phyloP scores from a whole-genome alignment of 2,329 filamentous ascomycete species.

The Lasiodiplodia theobromae region DNA sequence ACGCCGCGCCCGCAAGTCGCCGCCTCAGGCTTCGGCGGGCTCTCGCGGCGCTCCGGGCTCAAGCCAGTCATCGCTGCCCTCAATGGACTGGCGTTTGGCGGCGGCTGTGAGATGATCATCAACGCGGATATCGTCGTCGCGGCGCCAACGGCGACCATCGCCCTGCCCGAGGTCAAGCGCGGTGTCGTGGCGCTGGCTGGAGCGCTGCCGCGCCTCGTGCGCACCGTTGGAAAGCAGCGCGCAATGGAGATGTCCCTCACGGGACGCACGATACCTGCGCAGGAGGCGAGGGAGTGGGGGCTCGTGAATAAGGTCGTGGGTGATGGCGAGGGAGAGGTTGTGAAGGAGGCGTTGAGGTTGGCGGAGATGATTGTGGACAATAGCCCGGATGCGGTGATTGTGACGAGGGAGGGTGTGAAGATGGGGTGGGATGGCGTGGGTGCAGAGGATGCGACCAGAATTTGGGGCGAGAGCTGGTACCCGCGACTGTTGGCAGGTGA shows the following conservation, averaged over 20 bases:
- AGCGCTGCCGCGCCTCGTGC: conserved; percentile 38
- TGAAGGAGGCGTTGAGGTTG: conserved; percentile 66
- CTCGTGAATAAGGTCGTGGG: conserved; percentile 38
- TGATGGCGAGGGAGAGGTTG: conserved; percentile 49
- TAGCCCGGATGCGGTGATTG: conserved; percentile 78
- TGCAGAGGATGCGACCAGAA: conserved; percentile 67
- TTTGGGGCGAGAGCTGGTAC: conserved; percentile 66
- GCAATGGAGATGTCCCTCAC: conserved; percentile 40
- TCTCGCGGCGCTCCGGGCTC: conserved; percentile 64
- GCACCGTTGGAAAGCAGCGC: conserved; percentile 39
- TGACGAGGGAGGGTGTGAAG: conserved; percentile 74
- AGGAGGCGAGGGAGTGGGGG: conserved; percentile 37
- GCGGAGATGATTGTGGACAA: conserved; percentile 69
- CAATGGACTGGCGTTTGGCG: conserved; percentile 56
- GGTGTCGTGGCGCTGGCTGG: conserved; percentile 39
- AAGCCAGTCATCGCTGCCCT: conserved; percentile 68
- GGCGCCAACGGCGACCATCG: conserved; percentile 36
- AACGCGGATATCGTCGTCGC: conserved; percentile 42
- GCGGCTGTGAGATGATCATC: conserved; percentile 38
- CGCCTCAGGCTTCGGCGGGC: conserved; percentile 59
- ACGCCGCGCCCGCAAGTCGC: not conserved
- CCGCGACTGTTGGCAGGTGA: conserved; percentile 67
- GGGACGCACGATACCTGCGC: conserved; percentile 35
- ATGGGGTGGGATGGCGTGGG: conserved; percentile 75
- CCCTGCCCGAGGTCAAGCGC: conserved; percentile 40